Percentiles rank a stretch among this genome's conserved stretches.
These are phyloP conservation scores for Vitis amurensis DNA, from an alignment of 164 flowering plant genomes.

Conservation along the genomic window DNA sequence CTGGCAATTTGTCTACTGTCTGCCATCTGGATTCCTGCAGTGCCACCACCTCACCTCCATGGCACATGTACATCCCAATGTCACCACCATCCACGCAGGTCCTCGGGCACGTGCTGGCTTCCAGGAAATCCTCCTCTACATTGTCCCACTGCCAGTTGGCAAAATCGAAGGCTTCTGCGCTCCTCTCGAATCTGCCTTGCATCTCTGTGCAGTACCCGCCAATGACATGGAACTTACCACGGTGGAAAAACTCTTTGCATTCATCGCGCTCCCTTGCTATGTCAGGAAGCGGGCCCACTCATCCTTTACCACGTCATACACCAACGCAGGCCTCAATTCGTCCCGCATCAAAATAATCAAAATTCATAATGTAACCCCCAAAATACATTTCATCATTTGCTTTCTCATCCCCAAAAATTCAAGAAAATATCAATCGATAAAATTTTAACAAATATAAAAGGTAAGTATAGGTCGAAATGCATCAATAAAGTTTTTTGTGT, in stretches of 20 bases:
- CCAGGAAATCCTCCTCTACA: slow-evolving; percentile 26
- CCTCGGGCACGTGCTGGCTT: slow-evolving; percentile 30
- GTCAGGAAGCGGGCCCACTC: slow-evolving; percentile 60
- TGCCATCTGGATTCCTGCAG: slow-evolving; percentile 33
- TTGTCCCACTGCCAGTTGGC: slow-evolving; percentile 37
- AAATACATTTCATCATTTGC: too few species aligned
- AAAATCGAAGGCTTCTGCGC: slow-evolving; percentile 41
- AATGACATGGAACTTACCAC: slow-evolving; percentile 62
- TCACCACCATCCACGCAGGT: slow-evolving; percentile 25
- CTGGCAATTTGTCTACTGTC: slow-evolving; percentile 34
- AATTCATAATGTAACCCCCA: too few species aligned
- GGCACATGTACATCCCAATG: slow-evolving; percentile 27
- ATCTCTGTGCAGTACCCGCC: slow-evolving; percentile 58
- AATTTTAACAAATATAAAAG: too few species aligned
- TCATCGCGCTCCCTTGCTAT: slow-evolving; percentile 74
- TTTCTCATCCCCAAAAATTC: too few species aligned
- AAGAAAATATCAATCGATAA: too few species aligned
- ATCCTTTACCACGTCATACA: slow-evolving; percentile 57
- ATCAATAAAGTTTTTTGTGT: too few species aligned
- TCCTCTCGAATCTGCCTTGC: slow-evolving; percentile 60
- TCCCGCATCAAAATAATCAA: too few species aligned
- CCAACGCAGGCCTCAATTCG: slow-evolving; percentile 43
- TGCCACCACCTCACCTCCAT: slow-evolving; percentile 23
- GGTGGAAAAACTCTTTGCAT: slow-evolving; percentile 46
- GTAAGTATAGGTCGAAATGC: too few species aligned